Conservation (phyloP, 176 grass and related monocot species). For the Paspalum vaginatum region DNA sequence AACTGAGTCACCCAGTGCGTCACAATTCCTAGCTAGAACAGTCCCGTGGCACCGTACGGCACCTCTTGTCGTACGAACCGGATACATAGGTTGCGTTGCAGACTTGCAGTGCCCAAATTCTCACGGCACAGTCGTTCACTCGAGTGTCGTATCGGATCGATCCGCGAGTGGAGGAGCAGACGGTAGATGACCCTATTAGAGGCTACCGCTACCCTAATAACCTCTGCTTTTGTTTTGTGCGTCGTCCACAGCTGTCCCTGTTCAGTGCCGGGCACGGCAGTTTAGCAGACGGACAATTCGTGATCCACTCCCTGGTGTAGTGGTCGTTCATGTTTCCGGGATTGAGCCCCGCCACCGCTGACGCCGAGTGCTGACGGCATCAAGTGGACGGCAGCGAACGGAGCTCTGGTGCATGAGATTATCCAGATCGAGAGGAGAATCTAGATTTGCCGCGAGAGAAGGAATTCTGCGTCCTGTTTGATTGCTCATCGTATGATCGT, state of each 20-base stretch:
- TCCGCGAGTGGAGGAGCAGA: too few species aligned
- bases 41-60: too few species aligned
- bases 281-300: background rate
- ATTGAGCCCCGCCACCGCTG: too few species aligned
- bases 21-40: background rate
- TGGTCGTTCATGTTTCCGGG: too few species aligned
- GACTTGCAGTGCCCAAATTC: background rate
- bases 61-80: background rate
- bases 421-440: background rate
- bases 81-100: background rate
- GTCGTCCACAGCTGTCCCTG: too few species aligned
- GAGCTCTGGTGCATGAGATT: background rate
- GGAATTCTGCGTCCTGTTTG: background rate
- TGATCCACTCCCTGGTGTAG: background rate
- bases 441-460: background rate
- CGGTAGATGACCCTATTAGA: too few species aligned
- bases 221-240: background rate
- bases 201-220: too few species aligned
- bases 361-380: too few species aligned
- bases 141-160: background rate
- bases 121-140: background rate
- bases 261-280: too few species aligned
- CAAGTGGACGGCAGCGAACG: background rate
- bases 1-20: slow-evolving; percentile 32
- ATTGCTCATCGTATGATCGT: background rate